Evolutionary conservation across 139 green algal species (phyloP).

Genomic region (Haematococcus lacustris): DNA sequence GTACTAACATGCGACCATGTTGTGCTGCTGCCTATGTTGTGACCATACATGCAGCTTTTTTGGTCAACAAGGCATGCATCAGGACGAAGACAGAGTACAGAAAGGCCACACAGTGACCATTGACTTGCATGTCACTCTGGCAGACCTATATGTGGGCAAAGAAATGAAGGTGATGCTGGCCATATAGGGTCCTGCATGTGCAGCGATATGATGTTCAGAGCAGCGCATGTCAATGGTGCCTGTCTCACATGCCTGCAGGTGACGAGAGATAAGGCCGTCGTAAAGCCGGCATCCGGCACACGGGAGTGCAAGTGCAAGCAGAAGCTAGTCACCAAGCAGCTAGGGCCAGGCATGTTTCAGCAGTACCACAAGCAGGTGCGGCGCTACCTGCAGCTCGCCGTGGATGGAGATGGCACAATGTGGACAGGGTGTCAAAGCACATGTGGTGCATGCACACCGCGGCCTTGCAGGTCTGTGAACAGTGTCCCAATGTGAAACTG

Average conservation of each 20-base stretch:
- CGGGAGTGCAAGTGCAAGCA: constrained; percentile 95
- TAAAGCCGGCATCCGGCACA: constrained; percentile 76
- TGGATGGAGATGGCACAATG: no score
- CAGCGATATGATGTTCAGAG: no score
- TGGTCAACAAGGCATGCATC: no score
- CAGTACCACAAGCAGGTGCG: constrained; percentile 76
- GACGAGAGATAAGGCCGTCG: constrained; percentile 85
- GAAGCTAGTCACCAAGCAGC: constrained; percentile 88
- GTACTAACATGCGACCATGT: no score
- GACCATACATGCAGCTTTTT: no score
- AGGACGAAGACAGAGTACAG: constrained; percentile 76
- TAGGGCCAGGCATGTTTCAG: constrained; percentile 98
- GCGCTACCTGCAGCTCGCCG: no score
- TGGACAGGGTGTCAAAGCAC: no score
- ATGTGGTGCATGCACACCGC: no score
- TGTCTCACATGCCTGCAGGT: no score
- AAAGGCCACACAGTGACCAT: constrained; percentile 81
- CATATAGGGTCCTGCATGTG: no score
- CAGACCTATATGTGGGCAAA: constrained; percentile 88
- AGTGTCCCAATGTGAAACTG: constrained; percentile 86
- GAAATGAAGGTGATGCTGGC: constrained; percentile 50
- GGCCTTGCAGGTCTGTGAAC: constrained; percentile 76
- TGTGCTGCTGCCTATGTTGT: no score
- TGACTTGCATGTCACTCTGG: constrained; percentile 76
- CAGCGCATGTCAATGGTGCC: no score